Evolutionary conservation across 768 basidiomycete genomes (phyloP), one percentile per base, ranked within the genome.

Genomic region (Amanita subjunquillea): DNA sequence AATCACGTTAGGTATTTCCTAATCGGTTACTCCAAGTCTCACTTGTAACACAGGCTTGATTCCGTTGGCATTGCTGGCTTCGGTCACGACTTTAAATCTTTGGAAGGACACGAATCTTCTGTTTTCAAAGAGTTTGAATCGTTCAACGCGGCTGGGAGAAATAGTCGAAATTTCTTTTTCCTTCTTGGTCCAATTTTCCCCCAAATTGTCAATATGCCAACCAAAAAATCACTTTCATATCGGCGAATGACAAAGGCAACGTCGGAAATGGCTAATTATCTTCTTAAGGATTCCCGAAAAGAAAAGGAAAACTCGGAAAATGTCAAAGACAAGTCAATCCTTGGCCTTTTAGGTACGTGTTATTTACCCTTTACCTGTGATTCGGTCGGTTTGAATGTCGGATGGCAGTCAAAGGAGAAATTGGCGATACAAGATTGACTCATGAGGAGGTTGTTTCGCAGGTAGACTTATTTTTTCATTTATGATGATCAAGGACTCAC

Each of bases 31-130:
- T 34, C 17, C 13, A 34, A 34, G 6, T 13, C 13, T 48, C 20
- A 48, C 2, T 2, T 10, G 10, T 2, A 39, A n/a, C 13, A 22
- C 41, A 80, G 79, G 9, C 65, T 83, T 4, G 82, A 83, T 57
- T 73, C 68, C 1, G 69, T 83, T 48, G 79, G 81, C 10, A 75
- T 82, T 34, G 78, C 77, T 5, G 78, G 79, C 0, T 83, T 82
- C 52, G 74, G 76, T 4, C 75, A 82, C 57, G 68, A 80, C 58
- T 83, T 83, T 54, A 72, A 72, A 10, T 62, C 75, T 0, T 67
- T 82, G 4, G 71, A 76, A 15, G 79, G 79, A 7, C 70, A 75
- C 51, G 60, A 60, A 27, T 66, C 74, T 3, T 55, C 66, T 2
- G 67, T 80, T 15, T 63, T 69, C 2, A 65, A 71, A 4, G 64